A percentile compares a stretch with the other conserved stretches of the same genome.
Conservation (phyloP, 805 yeast genomes). For the Kazachstania bromeliacearum region DNA sequence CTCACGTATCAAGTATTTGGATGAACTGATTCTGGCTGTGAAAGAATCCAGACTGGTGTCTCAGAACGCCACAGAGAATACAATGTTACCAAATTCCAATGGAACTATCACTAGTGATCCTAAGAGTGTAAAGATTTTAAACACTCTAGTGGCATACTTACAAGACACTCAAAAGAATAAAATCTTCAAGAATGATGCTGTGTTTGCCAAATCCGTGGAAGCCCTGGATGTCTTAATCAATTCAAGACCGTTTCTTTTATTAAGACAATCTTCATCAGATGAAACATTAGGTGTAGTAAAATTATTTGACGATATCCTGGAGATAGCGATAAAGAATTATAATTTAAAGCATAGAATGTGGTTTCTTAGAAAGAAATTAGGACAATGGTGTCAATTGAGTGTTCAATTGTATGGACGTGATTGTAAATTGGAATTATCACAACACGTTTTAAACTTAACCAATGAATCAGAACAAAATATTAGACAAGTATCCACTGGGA, state of each 20-base stretch:
- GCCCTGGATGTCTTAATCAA: constrained; percentile 21
- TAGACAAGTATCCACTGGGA: constrained; percentile 9
- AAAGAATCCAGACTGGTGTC: constrained; percentile 8
- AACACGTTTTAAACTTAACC: constrained; percentile 6
- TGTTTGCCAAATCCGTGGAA: constrained; percentile 22
- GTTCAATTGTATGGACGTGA: constrained; percentile 10
- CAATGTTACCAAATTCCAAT: neutral
- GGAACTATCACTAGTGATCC: constrained; percentile 3
- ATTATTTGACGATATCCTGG: constrained; percentile 12
- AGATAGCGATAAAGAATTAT: constrained; percentile 12
- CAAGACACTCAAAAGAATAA: constrained; percentile 9
- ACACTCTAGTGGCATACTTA: constrained; percentile 14
- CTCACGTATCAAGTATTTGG: constrained; percentile 22
- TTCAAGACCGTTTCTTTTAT: constrained; percentile 16
- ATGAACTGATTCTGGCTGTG: constrained; percentile 24
- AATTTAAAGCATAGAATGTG: constrained; percentile 15
- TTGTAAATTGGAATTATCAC: constrained; percentile 8
- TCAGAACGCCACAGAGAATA: neutral
- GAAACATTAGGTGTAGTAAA: constrained; percentile 11
- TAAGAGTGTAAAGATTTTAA: constrained; percentile 17
- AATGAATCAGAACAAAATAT: constrained; percentile 13
- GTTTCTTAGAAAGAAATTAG: constrained; percentile 21
- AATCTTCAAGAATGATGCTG: constrained; percentile 10
- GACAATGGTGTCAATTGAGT: constrained; percentile 17
- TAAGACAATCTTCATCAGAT: too few species aligned